Percentiles rank a stretch among this genome's conserved stretches.
phyloP scores from a whole-genome alignment of 345 rosid species.

The Alliaria petiolata region DNA sequence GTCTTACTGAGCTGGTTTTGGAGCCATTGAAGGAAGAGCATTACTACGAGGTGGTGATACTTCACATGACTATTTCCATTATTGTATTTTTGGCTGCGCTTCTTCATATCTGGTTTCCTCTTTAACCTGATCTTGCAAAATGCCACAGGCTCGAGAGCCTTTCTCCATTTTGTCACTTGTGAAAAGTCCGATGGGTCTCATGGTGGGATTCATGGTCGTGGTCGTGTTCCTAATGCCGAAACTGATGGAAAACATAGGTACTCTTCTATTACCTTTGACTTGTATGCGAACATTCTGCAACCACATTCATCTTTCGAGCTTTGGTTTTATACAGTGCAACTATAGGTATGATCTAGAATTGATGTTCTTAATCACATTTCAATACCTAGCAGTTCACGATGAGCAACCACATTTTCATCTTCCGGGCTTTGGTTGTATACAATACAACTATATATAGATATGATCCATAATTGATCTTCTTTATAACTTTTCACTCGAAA shows the following conservation, averaged over 20 bases:
- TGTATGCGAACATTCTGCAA: not conserved
- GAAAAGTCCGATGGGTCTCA: slow-evolving; percentile 98
- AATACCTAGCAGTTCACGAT: no score
- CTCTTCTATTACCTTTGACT: not conserved
- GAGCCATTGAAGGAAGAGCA: slow-evolving; percentile 84
- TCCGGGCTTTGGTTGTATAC: not conserved
- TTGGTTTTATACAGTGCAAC: no score
- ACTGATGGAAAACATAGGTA: slow-evolving; percentile 94
- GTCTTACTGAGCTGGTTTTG: slow-evolving; percentile 76
- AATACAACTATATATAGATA: not conserved
- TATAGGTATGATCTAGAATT: no score
- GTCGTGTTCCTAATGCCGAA: slow-evolving; percentile 96
- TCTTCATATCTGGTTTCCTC: slow-evolving; percentile 1
- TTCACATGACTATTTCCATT: slow-evolving; percentile 4
- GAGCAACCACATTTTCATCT: no score
- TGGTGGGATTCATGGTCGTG: slow-evolving; percentile 94
- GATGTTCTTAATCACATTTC: no score
- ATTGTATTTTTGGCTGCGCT: slow-evolving; percentile 4
- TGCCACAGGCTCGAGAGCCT: slow-evolving; percentile 80
- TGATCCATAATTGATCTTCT: not conserved
- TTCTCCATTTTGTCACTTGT: slow-evolving; percentile 72
- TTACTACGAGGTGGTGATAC: slow-evolving; percentile 87
- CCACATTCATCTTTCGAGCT: not conserved
- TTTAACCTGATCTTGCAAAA: not conserved
- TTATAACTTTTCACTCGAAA: not conserved